Base-by-base conservation (phyloP, 768 basidiomycete species). In the Psilocybe tampanensis region DNA sequence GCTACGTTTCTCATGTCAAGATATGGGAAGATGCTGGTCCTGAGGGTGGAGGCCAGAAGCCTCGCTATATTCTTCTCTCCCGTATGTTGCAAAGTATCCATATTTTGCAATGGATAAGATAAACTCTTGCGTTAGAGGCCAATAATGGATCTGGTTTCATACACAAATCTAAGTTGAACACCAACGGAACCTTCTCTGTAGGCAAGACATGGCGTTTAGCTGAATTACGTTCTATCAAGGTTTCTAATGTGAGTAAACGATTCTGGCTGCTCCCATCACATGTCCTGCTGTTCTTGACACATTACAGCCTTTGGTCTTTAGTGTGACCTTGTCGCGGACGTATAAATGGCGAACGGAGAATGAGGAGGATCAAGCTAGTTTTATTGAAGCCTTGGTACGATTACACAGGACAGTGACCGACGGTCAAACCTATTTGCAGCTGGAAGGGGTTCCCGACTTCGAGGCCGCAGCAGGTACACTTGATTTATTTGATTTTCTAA, bases 101-200 rank as follows among this genome's bases (percentile, higher is more conserved):
- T 34, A 56, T 1, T 26, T 23, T 21, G 18, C 44, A 23, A 44
- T 7, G 55, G 19, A 47, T 51, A 47, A 34, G 42, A 55, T 56
- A 42, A 52, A 68, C 56, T 42, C 47, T 23, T 43, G 11, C 47
- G 44, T 18, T 66, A 90, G 89, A 86, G 75, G 77, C 86, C 3
- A 75, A 69, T 58, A 82, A 82, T 61, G 85, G 86, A 22, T 73
- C 77, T 45, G 88, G 88, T 1, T 85, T 87, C 70, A 83, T 99
- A 18, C 95, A 99, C 82, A 99, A 99, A 74, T 94, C 95, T 1
- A 98, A 98, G 75, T 76, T 93, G 61, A 98, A 99, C 69, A 87
- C 89, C 42, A 98, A 98, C 68, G 89, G 92, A 32, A 84, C 93
- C 0, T 98, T 96, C 73, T 97, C 94, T 8, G 93, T 98, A 47